A percentile compares a stretch with the other conserved stretches of the same genome.
phyloP scores from a whole-genome alignment of 768 basidiomycete genomes.

The Pluteus cervinus region DNA sequence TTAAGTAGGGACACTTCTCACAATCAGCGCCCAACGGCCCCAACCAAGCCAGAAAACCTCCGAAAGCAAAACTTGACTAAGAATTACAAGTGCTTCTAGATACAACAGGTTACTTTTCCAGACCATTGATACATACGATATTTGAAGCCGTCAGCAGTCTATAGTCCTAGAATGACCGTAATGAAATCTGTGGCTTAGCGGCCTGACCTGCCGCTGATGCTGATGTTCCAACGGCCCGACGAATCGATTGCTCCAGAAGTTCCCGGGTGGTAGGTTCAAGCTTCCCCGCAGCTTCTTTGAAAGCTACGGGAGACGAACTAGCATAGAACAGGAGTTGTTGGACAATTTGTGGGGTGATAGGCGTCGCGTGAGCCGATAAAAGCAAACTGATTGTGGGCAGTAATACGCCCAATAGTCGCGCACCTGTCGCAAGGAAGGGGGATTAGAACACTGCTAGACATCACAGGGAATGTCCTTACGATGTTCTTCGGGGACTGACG shows the following conservation, averaged over 20 bases:
- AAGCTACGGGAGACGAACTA: slow-evolving; percentile 60
- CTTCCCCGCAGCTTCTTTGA: slow-evolving; percentile 77
- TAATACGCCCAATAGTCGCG: slow-evolving; percentile 61
- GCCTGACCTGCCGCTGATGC: slow-evolving; percentile 22
- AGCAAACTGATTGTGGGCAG: slow-evolving; percentile 73
- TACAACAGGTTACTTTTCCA: too few species aligned
- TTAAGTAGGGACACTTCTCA: too few species aligned
- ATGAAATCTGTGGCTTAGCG: slow-evolving; percentile 71
- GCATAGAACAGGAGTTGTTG: slow-evolving; percentile 70
- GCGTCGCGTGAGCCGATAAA: slow-evolving; percentile 42
- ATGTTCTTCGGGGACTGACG: slow-evolving; percentile 47
- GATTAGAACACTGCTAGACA: background rate
- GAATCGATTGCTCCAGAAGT: slow-evolving; percentile 69
- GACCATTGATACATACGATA: too few species aligned
- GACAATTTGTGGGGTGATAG: slow-evolving; percentile 53
- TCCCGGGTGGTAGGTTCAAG: slow-evolving; percentile 55
- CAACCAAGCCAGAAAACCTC: too few species aligned
- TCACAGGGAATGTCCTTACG: slow-evolving; percentile 41
- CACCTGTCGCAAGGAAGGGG: slow-evolving; percentile 35
- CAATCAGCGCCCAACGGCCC: too few species aligned
- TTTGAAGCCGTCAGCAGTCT: too few species aligned
- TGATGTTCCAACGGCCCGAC: slow-evolving; percentile 60
- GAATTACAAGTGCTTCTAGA: too few species aligned
- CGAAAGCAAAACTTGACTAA: too few species aligned
- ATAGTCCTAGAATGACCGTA: slow-evolving; percentile 55